Evolutionary conservation across 805 yeast species (phyloP), one percentile per base, ranked within the genome.

Genomic region (Wickerhamomyces strasburgensis): DNA sequence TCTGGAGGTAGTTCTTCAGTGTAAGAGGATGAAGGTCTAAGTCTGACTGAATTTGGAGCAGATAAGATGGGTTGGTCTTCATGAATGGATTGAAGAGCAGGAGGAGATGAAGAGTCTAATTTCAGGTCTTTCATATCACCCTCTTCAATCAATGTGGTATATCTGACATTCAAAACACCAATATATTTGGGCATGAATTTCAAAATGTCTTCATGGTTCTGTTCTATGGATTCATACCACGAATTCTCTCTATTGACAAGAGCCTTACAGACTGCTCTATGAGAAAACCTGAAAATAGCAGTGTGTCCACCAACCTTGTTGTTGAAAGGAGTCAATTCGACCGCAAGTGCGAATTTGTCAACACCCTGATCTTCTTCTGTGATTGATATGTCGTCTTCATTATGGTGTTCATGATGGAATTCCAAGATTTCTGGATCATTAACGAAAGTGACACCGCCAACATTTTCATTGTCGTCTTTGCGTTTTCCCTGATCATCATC

Each of bases 251-350:
- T 71, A 51, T 85, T 87, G 42, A 88, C 86, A 42, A 94, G 67
- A 1, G 93, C 93, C 60, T 93, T 93, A 60, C 98, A 93, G 14
- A 93, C 96, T 0, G 97, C 98, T 40, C 85, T 70, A 48, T 80
- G 84, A 5, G 95, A 83, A 56, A 93, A 93, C 46, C 90, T 75
- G 64, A 90, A 93, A 25, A 93, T 88, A 2, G 97, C 97, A 0
- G 97, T 90, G 57, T 93, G 99, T 0, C 99, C 99, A 6, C 99
- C 99, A 16, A 93, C 98, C 55, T 85, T 88, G 56, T 93, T 88
- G 38, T 81, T 80, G 62, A 89, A 90, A 2, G 98, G 98, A 37
- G 85, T 76, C 40, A 90, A 63, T 57, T 90, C 97, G 1, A 89
- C 96, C 1, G 96, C 84, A 21, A 87, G 61, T 3, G 88, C 84